Conservation (phyloP, 805 yeast species). For the Phaffomyces thermotolerans region DNA sequence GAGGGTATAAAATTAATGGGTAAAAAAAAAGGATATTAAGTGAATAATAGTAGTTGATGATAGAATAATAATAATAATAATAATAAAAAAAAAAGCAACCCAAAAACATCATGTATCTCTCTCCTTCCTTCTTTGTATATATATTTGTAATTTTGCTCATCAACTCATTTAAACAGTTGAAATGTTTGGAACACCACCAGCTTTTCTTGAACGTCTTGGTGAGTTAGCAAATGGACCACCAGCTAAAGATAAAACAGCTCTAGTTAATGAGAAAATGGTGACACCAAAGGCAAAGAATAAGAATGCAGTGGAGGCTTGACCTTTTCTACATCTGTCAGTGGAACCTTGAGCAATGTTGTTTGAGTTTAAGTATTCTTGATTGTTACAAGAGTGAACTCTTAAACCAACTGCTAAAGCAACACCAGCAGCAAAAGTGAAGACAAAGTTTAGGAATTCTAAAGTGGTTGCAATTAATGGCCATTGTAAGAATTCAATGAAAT, state of each 20-base stretch:
- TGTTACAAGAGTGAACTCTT: conserved; percentile 78
- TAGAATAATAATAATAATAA: background rate
- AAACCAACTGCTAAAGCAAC: conserved; percentile 90
- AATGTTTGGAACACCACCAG: conserved; percentile 74
- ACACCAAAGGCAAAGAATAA: conserved; percentile 76
- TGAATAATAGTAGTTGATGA: background rate
- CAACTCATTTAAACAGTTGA: conserved; percentile 27
- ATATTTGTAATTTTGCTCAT: no score
- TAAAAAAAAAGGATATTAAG: no score
- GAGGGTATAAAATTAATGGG: no score
- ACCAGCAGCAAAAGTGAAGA: conserved; percentile 92
- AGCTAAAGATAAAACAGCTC: conserved; percentile 47
- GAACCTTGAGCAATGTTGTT: conserved; percentile 75
- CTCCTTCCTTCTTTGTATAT: no score
- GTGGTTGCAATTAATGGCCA: conserved; percentile 75
- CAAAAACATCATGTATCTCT: no score
- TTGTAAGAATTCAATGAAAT: conserved; percentile 70
- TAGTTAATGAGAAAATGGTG: conserved; percentile 55
- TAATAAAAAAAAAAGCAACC: background rate
- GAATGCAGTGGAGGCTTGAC: conserved; percentile 80
- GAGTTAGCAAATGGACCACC: conserved; percentile 51
- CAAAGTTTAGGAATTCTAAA: conserved; percentile 80
- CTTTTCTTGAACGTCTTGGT: conserved; percentile 38
- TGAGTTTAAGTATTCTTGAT: conserved; percentile 51
- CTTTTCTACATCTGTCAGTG: conserved; percentile 85